Conservation (phyloP, 371 early-diverging fungal genomes). For the Mortierella sp. region DNA sequence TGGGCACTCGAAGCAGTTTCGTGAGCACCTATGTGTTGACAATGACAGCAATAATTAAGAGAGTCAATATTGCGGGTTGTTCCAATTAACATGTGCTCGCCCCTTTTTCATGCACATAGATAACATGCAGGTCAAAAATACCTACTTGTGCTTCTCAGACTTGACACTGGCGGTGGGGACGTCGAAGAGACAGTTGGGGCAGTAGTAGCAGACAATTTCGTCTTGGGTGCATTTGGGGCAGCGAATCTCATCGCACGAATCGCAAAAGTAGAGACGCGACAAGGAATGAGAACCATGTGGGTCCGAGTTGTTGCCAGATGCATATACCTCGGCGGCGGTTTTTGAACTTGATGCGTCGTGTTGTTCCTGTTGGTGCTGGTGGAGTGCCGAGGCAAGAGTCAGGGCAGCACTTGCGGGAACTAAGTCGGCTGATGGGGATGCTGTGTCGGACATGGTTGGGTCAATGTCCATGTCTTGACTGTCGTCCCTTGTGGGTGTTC, state of each 20-base stretch:
- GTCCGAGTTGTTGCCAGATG: conserved; percentile 54
- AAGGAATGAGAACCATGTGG: conserved; percentile 64
- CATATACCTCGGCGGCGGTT: conserved; percentile 28
- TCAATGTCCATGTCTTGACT: conserved; percentile 12
- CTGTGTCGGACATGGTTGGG: neutral
- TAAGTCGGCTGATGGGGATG: conserved; percentile 12
- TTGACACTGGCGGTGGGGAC: conserved; percentile 96
- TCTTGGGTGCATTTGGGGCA: conserved; percentile 89
- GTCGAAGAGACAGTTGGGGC: conserved; percentile 97
- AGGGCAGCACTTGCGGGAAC: conserved; percentile 11
- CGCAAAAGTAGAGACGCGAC: conserved; percentile 89
- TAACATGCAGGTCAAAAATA: neutral
- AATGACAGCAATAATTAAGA: neutral
- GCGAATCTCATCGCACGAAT: conserved; percentile 84
- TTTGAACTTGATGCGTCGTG: conserved; percentile 16
- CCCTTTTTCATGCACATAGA: neutral
- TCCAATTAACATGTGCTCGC: conserved; percentile 5
- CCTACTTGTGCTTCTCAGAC: conserved; percentile 89
- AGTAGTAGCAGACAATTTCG: conserved; percentile 92
- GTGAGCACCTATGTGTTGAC: conserved; percentile 79
- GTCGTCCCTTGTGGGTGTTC: neutral
- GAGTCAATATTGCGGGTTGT: neutral
- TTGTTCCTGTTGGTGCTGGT: conserved; percentile 3
- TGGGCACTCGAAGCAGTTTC: conserved; percentile 97
- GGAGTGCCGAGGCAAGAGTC: neutral